A percentile compares a stretch with the other conserved stretches of the same genome.
Conservation (phyloP, 306 rosid species). For the Hippophae tibetana region DNA sequence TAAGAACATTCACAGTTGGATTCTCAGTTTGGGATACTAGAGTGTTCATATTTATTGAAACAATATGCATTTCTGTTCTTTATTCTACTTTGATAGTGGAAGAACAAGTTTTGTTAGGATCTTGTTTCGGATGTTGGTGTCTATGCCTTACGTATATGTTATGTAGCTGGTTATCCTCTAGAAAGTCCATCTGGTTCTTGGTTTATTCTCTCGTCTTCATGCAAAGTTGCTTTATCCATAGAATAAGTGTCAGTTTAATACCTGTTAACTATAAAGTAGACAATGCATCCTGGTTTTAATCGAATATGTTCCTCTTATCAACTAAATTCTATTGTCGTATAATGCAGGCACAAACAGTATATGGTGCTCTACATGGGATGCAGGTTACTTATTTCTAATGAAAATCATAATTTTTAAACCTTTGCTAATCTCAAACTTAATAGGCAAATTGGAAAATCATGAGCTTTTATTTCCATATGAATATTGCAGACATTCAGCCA, state of each 20-base stretch:
- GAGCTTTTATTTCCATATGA: background rate
- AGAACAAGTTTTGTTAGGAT: no score
- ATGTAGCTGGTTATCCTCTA: no score
- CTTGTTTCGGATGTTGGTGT: no score
- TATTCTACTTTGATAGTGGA: no score
- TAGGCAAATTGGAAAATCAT: background rate
- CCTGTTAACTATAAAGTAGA: background rate
- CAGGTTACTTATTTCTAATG: slow-evolving; percentile 19
- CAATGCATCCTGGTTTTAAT: background rate
- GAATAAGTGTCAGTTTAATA: background rate
- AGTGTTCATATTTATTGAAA: no score
- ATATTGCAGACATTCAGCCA: slow-evolving; percentile 37
- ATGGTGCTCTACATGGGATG: slow-evolving; percentile 36
- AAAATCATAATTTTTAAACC: background rate
- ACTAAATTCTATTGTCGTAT: slow-evolving; percentile 4
- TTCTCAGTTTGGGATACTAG: no score
- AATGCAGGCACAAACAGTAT: slow-evolving; percentile 35
- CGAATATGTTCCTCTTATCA: background rate
- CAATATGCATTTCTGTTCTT: no score
- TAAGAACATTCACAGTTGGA: no score
- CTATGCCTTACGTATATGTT: no score
- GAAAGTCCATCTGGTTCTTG: background rate
- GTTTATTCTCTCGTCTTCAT: background rate
- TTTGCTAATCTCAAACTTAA: background rate
- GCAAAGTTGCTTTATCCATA: background rate